A percentile compares a stretch with the other conserved stretches of the same genome.
Conservation (phyloP, 768 basidiomycete genomes). For the Lactarius vividus region DNA sequence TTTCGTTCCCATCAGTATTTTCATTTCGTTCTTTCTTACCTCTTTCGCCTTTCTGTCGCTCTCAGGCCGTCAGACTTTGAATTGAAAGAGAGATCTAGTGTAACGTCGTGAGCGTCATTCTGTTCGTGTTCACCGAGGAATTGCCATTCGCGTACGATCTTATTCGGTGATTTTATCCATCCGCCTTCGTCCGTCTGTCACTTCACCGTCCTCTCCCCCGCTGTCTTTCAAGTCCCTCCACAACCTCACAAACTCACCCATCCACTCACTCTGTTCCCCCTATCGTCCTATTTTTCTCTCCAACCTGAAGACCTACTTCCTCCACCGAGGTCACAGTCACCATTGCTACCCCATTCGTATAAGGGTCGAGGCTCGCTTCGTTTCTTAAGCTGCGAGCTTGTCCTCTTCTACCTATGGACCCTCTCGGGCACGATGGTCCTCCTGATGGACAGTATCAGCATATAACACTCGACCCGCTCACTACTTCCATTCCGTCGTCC, state of each 20-base stretch:
- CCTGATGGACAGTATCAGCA: conserved; percentile 24
- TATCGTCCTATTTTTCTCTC: conserved; percentile 1
- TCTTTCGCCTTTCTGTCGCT: conserved; percentile 1
- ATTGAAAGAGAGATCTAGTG: not conserved
- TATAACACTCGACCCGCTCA: conserved; percentile 5
- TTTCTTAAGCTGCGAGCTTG: not conserved
- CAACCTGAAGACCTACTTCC: conserved; percentile 21
- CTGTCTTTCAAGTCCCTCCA: conserved; percentile 19
- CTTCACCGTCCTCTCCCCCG: conserved; percentile 2
- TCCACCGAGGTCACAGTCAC: conserved; percentile 4
- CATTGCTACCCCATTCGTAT: conserved; percentile 21
- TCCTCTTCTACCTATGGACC: conserved; percentile 17
- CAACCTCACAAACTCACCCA: not conserved
- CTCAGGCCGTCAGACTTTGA: conserved; percentile 1
- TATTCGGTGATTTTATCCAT: conserved; percentile 25
- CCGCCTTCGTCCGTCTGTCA: conserved; percentile 13
- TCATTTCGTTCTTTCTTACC: conserved; percentile 1
- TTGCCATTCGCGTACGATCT: conserved; percentile 14
- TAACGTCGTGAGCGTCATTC: not conserved
- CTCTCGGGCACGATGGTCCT: conserved; percentile 16
- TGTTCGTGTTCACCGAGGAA: conserved; percentile 9
- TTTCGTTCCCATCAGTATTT: not conserved
- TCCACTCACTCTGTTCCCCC: not conserved
- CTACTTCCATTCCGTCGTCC: conserved; percentile 17
- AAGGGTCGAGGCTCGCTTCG: conserved; percentile 8